These are phyloP conservation scores for Hyaloscypha variabilis DNA, from an alignment of 495 filamentous ascomycete genomes.

Conservation along the genomic window DNA sequence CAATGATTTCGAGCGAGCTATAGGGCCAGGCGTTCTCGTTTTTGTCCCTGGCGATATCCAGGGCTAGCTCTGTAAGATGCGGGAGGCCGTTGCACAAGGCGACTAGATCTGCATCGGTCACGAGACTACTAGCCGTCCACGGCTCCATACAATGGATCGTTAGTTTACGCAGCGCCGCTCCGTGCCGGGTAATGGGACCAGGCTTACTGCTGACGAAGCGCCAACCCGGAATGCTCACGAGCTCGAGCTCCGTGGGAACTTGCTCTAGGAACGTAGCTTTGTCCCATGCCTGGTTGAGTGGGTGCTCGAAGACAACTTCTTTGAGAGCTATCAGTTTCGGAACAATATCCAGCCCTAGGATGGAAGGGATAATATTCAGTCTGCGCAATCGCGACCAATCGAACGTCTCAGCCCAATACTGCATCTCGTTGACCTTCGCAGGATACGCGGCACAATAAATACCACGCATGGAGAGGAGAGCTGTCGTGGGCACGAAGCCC, in stretches of 20 bases:
- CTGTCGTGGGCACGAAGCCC: conserved; percentile 1
- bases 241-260: conserved; percentile 10
- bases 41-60: conserved; percentile 22
- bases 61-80: conserved; percentile 22
- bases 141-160: conserved; percentile 11
- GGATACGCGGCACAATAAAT: conserved; percentile 11
- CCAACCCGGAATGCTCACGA: conserved; percentile 15
- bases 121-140: background rate
- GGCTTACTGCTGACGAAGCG: conserved; percentile 2
- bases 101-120: conserved; percentile 18
- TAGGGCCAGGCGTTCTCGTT: conserved; percentile 17
- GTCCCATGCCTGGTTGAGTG: background rate
- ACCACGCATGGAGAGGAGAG: background rate
- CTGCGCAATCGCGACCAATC: conserved; percentile 23
- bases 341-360: conserved; percentile 3
- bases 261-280: conserved; percentile 17
- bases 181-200: conserved; percentile 19
- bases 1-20: conserved; percentile 12
- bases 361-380: conserved; percentile 11
- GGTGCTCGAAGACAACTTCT: background rate
- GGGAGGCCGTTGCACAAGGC: conserved; percentile 21
- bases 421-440: conserved; percentile 19
- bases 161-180: conserved; percentile 19
- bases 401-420: conserved; percentile 24
- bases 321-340: conserved; percentile 5